These are phyloP conservation scores for Aspergillus clavatus DNA, from an alignment of 2,329 filamentous ascomycete genomes.

Conservation along the genomic window DNA sequence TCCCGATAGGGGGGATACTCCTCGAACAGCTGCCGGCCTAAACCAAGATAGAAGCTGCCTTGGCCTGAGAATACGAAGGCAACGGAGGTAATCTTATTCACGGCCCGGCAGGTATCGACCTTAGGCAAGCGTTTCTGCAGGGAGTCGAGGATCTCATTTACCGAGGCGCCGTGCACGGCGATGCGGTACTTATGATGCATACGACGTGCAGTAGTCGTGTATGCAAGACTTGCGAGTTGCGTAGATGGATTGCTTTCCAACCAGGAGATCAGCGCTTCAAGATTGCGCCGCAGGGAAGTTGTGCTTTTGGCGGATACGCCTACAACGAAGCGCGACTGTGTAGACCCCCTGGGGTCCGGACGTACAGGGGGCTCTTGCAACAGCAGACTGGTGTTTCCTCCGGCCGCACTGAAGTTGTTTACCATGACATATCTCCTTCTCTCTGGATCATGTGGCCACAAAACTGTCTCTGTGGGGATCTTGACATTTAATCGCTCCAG, in stretches of 20 bases:
- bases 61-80: too few relatives aligned
- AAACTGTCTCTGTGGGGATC: conserved; percentile 43
- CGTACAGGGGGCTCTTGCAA: conserved; percentile 55
- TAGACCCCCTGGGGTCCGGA: conserved; percentile 48
- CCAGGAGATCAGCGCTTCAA: conserved; percentile 49
- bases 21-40: too few relatives aligned
- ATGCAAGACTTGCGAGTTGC: conserved; percentile 54
- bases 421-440: conserved; percentile 35
- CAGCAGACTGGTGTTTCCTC: conserved; percentile 63
- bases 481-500: conserved; percentile 26
- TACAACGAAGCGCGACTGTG: too few relatives aligned
- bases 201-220: conserved; percentile 58
- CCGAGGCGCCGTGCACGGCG: too few relatives aligned
- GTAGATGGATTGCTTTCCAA: conserved; percentile 23
- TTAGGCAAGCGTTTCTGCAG: too few relatives aligned
- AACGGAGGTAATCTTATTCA: too few relatives aligned
- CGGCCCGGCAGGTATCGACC: too few relatives aligned
- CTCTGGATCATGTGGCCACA: conserved; percentile 18
- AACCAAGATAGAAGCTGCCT: too few relatives aligned
- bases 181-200: conserved; percentile 25
- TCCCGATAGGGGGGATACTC: too few relatives aligned
- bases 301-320: conserved; percentile 53
- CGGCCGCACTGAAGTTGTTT: conserved; percentile 64
- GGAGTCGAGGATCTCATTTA: too few relatives aligned
- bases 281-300: conserved; percentile 46